Conservation (phyloP, 192 early-diverging fungal species). For the Coemansia sp. region DNA sequence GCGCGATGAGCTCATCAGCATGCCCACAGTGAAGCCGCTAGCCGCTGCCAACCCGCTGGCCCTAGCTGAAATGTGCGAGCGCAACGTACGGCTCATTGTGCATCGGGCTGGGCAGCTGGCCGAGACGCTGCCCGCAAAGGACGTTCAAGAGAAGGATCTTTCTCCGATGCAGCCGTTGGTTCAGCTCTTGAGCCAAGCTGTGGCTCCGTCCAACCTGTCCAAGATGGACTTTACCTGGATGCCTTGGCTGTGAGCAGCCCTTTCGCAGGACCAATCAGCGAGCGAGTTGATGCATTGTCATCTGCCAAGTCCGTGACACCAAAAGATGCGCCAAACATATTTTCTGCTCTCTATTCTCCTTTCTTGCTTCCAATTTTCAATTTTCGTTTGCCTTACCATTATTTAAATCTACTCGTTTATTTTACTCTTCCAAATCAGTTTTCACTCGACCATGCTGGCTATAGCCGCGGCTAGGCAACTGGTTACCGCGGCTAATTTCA, state of each 20-base stretch:
- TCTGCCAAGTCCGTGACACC: too few relatives aligned
- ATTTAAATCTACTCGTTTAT: too few relatives aligned
- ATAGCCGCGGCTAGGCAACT: constrained; percentile 17
- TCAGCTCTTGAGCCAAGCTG: constrained; percentile 86
- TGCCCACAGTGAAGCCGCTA: constrained; percentile 59
- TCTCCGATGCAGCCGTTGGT: constrained; percentile 76
- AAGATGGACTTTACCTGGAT: constrained; percentile 95
- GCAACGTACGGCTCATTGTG: constrained; percentile 47
- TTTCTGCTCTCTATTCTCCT: constrained; percentile 1
- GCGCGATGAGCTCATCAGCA: constrained; percentile 87
- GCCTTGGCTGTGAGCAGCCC: constrained; percentile 67
- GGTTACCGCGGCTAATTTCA: constrained; percentile 3
- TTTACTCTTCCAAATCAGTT: background rate
- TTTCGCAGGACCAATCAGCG: background rate
- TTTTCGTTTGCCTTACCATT: background rate
- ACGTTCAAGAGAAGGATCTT: constrained; percentile 40
- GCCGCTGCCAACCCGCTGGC: constrained; percentile 43
- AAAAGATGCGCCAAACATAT: too few relatives aligned
- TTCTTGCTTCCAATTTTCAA: constrained; percentile 3
- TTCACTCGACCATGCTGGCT: constrained; percentile 20
- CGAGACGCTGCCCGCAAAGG: constrained; percentile 37
- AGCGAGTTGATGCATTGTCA: background rate
- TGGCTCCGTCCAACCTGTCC: constrained; percentile 88
- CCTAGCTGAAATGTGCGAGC: constrained; percentile 51
- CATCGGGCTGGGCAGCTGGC: constrained; percentile 37